A percentile compares a stretch with the other conserved stretches of the same genome.
Conservation (phyloP, 208 protist species). For the Endotrypanum monterogeii region DNA sequence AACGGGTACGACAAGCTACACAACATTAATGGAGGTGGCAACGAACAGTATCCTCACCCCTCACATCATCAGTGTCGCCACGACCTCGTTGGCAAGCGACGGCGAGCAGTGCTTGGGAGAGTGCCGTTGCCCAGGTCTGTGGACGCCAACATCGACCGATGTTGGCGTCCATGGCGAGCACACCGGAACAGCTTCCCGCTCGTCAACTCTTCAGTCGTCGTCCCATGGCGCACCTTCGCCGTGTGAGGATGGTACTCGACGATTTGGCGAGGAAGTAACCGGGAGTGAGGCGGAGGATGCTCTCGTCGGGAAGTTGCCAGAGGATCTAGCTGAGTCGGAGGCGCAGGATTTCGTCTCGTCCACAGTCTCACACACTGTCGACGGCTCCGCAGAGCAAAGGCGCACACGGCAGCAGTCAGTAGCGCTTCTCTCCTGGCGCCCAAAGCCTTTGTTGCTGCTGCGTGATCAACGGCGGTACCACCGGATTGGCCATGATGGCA, state of each 20-base stretch:
- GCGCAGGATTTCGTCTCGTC: not conserved
- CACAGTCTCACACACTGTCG: not conserved
- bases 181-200: not conserved
- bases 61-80: conserved; percentile 1
- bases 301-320: not conserved
- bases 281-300: not conserved
- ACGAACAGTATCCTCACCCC: not conserved
- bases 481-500: not conserved
- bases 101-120: conserved; percentile 22
- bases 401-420: conserved; percentile 4
- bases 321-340: not conserved
- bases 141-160: not conserved
- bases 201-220: conserved; percentile 5
- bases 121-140: not conserved
- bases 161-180: not conserved
- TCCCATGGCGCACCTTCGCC: not conserved
- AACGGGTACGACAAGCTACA: not conserved
- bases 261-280: not conserved
- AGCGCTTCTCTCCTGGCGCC: conserved; percentile 1
- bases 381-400: not conserved
- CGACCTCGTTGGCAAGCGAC: conserved; percentile 20
- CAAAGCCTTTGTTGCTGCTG: conserved; percentile 4
- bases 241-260: not conserved
- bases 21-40: not conserved
- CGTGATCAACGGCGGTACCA: not conserved